A percentile compares a stretch with the other conserved stretches of the same genome.
phyloP scores from a whole-genome alignment of 352 stramenopile species.

The Albugo laibachii region DNA sequence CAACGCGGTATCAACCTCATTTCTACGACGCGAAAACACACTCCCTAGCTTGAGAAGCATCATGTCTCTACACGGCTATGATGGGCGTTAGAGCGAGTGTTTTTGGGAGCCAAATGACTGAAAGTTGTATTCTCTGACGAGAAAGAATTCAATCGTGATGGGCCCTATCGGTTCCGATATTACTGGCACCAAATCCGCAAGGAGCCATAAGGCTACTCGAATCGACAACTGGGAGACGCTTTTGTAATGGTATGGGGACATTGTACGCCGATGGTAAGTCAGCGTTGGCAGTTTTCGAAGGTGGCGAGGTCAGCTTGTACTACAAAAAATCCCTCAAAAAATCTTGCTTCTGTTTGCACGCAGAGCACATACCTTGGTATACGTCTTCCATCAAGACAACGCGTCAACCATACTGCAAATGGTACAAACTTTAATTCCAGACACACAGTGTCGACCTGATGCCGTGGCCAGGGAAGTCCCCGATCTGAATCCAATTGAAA shows the following conservation, averaged over 20 bases:
- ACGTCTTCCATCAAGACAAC: constrained; percentile 7
- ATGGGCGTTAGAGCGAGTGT: too few relatives aligned
- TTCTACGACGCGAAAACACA: too few relatives aligned
- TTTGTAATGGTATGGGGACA: too few relatives aligned
- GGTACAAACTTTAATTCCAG: neutral
- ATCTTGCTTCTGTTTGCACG: neutral
- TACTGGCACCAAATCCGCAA: neutral
- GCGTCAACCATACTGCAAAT: neutral
- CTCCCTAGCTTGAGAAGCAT: too few relatives aligned
- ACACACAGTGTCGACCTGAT: neutral
- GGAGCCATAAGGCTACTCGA: neutral
- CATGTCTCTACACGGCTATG: too few relatives aligned
- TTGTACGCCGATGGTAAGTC: too few relatives aligned
- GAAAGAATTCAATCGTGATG: neutral
- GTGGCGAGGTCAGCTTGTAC: too few relatives aligned
- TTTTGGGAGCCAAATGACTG: too few relatives aligned
- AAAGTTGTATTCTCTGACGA: too few relatives aligned
- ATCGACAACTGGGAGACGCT: neutral
- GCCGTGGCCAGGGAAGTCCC: constrained; percentile 3
- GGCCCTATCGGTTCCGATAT: neutral
- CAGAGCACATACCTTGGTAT: neutral
- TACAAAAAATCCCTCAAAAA: neutral
- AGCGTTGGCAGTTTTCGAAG: too few relatives aligned
- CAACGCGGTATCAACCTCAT: too few relatives aligned
- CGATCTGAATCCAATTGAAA: constrained; percentile 7